Percentiles rank a stretch among this genome's conserved stretches.
Evolutionary conservation across 208 protist genomes (phyloP).

Genomic region (Leishmania tropica): DNA sequence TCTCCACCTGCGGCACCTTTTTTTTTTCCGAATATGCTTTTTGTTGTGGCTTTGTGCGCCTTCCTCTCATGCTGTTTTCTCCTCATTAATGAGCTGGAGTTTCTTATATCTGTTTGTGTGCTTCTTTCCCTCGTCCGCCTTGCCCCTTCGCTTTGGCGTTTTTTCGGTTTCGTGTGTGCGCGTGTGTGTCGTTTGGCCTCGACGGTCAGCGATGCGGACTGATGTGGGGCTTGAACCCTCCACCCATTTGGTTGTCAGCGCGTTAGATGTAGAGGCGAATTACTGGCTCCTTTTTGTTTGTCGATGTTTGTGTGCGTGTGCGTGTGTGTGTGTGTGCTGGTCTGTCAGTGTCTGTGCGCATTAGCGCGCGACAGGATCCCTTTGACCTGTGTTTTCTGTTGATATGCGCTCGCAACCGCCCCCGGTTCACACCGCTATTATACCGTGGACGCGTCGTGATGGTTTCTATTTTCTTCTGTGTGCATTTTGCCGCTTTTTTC

Average conservation of each 20-base stretch:
- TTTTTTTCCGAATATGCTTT: neutral
- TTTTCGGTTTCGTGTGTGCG: neutral
- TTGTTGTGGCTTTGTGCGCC: neutral
- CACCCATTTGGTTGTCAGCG: neutral
- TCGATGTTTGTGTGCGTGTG: neutral
- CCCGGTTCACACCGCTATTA: neutral
- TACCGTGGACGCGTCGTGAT: neutral
- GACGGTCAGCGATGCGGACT: neutral
- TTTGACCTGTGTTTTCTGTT: neutral
- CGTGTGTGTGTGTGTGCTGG: neutral
- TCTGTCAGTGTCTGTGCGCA: neutral
- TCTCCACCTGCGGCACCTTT: neutral
- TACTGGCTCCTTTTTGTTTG: neutral
- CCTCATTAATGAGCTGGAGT: neutral
- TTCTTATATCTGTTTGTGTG: neutral
- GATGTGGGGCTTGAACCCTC: neutral
- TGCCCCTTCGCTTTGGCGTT: neutral
- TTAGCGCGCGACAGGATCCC: neutral
- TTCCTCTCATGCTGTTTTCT: neutral
- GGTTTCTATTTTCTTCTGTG: constrained; percentile 26
- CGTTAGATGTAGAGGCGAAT: neutral
- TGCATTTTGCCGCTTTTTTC: neutral
- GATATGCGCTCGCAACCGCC: neutral
- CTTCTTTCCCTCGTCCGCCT: neutral
- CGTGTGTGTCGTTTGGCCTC: neutral